Conservation (phyloP, 306 rosid genomes). For the Psophocarpus tetragonolobus region DNA sequence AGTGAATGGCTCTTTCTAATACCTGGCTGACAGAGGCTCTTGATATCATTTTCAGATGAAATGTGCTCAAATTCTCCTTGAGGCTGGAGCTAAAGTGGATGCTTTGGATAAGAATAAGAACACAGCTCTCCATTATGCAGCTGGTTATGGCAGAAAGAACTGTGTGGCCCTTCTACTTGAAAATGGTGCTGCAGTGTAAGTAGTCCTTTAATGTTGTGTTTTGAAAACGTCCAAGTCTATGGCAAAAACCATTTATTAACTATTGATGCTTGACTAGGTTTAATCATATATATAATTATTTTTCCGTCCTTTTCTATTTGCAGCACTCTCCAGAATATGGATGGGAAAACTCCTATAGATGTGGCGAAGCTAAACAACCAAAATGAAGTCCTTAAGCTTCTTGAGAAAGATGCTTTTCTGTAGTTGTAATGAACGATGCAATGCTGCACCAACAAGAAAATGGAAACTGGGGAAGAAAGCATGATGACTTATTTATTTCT, state of each 20-base stretch:
- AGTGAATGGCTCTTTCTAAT: constrained; percentile 9
- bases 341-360: constrained; percentile 95
- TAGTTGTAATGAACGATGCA: constrained; percentile 38
- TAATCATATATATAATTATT: background rate
- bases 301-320: constrained; percentile 28
- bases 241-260: background rate
- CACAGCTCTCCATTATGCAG: constrained; percentile 99
- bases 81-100: constrained; percentile 94
- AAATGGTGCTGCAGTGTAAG: constrained; percentile 98
- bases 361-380: constrained; percentile 98
- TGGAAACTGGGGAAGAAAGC: constrained; percentile 10
- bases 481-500: background rate
- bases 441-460: background rate
- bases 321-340: constrained; percentile 97
- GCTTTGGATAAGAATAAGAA: constrained; percentile 95
- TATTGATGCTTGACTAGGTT: background rate
- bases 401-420: constrained; percentile 95
- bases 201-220: constrained; percentile 10
- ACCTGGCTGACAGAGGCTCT: background rate
- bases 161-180: constrained; percentile 92
- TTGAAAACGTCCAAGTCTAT: background rate
- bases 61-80: constrained; percentile 94
- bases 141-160: constrained; percentile 97
- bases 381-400: constrained; percentile 85
- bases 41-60: constrained; percentile 63